A percentile compares a stretch with the other conserved stretches of the same genome.
Conservation (phyloP, 2,329 filamentous ascomycete species). For the Ophiocordyceps sinensis region DNA sequence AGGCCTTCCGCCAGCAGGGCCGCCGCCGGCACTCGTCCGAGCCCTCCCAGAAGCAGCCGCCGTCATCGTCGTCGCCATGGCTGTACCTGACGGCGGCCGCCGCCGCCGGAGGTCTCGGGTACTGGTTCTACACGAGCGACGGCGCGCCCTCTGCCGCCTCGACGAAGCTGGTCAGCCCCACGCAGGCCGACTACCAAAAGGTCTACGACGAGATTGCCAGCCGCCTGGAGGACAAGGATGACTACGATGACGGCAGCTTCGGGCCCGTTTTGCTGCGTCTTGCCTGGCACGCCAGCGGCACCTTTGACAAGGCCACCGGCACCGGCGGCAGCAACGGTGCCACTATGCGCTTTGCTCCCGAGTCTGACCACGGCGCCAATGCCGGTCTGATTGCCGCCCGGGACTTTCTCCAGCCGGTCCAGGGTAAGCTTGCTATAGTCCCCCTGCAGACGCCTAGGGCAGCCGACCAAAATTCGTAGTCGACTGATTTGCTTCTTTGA, state of each 20-base stretch:
- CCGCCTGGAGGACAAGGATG: conserved; percentile 72
- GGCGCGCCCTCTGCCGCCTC: conserved; percentile 30
- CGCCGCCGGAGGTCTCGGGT: conserved; percentile 47
- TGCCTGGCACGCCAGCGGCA: conserved; percentile 89
- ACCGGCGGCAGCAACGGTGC: conserved; percentile 94
- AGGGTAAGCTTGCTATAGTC: conserved; percentile 38
- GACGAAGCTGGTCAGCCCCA: conserved; percentile 53
- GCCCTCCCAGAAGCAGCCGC: conserved; percentile 28
- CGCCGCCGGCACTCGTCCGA: conserved; percentile 71
- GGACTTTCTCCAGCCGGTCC: conserved; percentile 85
- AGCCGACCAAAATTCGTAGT: too few relatives aligned
- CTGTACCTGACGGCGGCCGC: conserved; percentile 45
- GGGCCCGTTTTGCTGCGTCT: conserved; percentile 81
- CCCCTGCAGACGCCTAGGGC: too few relatives aligned
- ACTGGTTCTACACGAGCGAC: conserved; percentile 49
- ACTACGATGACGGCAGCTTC: conserved; percentile 95
- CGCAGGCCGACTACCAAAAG: conserved; percentile 82
- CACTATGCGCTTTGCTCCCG: conserved; percentile 89
- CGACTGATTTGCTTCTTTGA: conserved; percentile 1
- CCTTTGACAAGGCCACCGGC: conserved; percentile 73
- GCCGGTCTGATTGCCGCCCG: conserved; percentile 76
- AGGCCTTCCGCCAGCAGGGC: conserved; percentile 58
- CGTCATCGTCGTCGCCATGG: conserved; percentile 26
- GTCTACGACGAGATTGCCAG: conserved; percentile 81
- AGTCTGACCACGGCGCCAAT: conserved; percentile 84